Evolutionary conservation across 2,329 filamentous ascomycete genomes (phyloP), one percentile per base, ranked within the genome.

Genomic region (Lojkania enalia): DNA sequence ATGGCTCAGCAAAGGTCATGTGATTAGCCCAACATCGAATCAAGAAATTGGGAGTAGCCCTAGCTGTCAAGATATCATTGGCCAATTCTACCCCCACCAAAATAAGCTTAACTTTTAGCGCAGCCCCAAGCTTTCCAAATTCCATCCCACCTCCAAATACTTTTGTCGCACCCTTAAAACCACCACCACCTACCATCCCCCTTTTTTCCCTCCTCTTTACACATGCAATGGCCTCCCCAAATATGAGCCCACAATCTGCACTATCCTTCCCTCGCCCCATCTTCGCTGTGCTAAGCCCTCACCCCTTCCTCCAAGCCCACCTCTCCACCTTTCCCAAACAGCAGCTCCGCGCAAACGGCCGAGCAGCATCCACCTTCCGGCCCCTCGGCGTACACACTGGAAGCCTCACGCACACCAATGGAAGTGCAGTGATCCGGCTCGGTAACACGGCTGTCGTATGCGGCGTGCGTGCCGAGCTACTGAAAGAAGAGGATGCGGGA

Each of bases 391-490:
- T 94, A 58, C 94, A 96, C 70, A 83, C 84, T 0, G 87, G 88
- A 19, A 94, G 89, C 16, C 77, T 99, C 38, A 88, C 90, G 0
- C 90, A 99, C 69, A 87, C 90, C 44, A 86, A 95, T 65, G 94
- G 94, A 39, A 95, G 89, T 60, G 87, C 92, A 1, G 86, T 97
- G 0, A 87, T 97, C 38, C 83, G 94, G 25, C 77, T 88, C 39
- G 94, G 94, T 35, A 89, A 95, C 69, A 97, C 92, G 1, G 90
- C 90, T 1, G 89, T 91, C n/a, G 91, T 99, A 27, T 96, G 91
- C 66, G 94, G 92, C 45, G 84, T 99, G 15, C 84, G 92, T 33
- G 91, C 80, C 40, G 94, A 99, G 72, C 85, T 95, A 5, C 76
- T 99, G 19, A 78, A 85, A 36, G 85, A 87, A 2, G 79, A 81